phyloP scores from a whole-genome alignment of 192 early-diverging fungal genomes.

The Ambispora gerdemannii region DNA sequence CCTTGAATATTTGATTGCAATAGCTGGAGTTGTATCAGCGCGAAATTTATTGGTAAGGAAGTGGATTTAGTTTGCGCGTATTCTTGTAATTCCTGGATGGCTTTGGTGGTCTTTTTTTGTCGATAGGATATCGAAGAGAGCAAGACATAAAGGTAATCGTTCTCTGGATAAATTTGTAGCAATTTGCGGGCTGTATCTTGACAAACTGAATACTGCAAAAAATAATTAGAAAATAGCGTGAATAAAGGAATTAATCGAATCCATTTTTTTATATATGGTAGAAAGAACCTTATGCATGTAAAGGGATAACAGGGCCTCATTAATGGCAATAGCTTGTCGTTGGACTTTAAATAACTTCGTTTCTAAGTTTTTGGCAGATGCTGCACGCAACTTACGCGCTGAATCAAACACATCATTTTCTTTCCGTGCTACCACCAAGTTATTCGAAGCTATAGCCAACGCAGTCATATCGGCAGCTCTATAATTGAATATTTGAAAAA shows the following conservation, averaged over 20 bases:
- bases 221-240: not conserved
- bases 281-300: conserved; percentile 52
- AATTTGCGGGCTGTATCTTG: conserved; percentile 50
- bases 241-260: too few relatives aligned
- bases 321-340: conserved; percentile 58
- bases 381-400: conserved; percentile 51
- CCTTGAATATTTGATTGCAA: conserved; percentile 44
- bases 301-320: conserved; percentile 57
- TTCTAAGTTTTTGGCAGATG: conserved; percentile 53
- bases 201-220: conserved; percentile 47
- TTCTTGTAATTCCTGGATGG: conserved; percentile 54
- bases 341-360: conserved; percentile 58
- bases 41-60: conserved; percentile 59
- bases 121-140: conserved; percentile 51
- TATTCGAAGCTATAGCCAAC: conserved; percentile 66
- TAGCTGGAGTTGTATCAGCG: conserved; percentile 59
- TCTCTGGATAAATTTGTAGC: conserved; percentile 57
- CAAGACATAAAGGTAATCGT: conserved; percentile 57
- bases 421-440: conserved; percentile 55
- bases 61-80: conserved; percentile 38
- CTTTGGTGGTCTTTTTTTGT: conserved; percentile 56
- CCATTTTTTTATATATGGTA: too few relatives aligned
- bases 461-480: conserved; percentile 55
- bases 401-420: conserved; percentile 59
- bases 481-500: not conserved